Evolutionary conservation across 2,329 filamentous ascomycete genomes (phyloP), one percentile per base, ranked within the genome.

Genomic region (Fusarium heterosporum): DNA sequence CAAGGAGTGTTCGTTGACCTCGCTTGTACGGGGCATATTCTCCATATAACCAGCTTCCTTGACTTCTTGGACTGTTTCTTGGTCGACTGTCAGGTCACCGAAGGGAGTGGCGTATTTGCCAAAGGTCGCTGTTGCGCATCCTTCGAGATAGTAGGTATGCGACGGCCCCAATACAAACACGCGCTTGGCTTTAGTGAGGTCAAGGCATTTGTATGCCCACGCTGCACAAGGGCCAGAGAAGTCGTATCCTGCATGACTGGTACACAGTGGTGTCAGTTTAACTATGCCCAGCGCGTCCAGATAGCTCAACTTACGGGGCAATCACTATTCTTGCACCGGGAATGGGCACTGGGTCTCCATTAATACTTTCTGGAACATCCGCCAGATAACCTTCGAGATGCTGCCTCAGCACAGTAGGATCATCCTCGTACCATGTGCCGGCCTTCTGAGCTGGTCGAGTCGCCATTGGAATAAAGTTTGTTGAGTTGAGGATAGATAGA

Each of bases 81-180:
- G 80, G 75, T 96, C 93, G 30, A 96, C 83, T 0, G 74, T 74
- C 6, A 96, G 81, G 65, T 90, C 80, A 12, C 93, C 93, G 29
- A 94, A 86, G 0, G 93, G 93, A 0, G 93, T 96, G 14, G 81
- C 85, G 76, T 93, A 96, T 61, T 84, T 82, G 29, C 83, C 84
- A 74, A 93, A 93, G 12, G 83, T 85, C 0, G 93, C 91, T 8
- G 97, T 84, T 4, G 93, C 93, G 68, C 92, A 91, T 48, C 89
- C 91, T 2, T 85, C 82, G 2, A 98, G 87, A 67, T 93, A 91
- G 77, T 92, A 89, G 47, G 95, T 93, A 74, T 99, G 96, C 1
- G 95, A 97, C 4, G 96, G 96, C 0, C 96, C 96, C 16, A 99
- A 87, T 40, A 99, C 83, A 75, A 99, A 98, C 67, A 99, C 87